These are phyloP conservation scores for Pythium periplocum DNA, from an alignment of 352 stramenopile genomes.

Conservation along the genomic window DNA sequence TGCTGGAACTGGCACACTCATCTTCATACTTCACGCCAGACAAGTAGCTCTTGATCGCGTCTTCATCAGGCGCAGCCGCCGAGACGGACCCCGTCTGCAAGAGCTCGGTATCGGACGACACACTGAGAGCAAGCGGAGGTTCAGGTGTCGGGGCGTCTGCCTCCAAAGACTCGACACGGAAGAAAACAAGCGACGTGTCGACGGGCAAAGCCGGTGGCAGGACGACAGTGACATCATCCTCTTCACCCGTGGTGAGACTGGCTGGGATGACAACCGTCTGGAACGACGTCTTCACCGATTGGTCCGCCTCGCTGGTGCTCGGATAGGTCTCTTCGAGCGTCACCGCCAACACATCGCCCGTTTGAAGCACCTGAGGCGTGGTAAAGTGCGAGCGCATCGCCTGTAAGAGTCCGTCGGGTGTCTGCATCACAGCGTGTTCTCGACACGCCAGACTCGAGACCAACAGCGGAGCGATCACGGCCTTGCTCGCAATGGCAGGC, in stretches of 20 bases:
- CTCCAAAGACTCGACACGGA: conserved; percentile 61
- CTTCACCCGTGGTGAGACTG: conserved; percentile 8
- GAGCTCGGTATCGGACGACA: conserved; percentile 63
- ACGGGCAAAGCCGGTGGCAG: conserved; percentile 46
- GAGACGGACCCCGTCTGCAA: conserved; percentile 54
- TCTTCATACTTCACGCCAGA: background rate
- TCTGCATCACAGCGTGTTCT: conserved; percentile 46
- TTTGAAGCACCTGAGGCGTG: conserved; percentile 53
- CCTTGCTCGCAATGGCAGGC: conserved; percentile 42
- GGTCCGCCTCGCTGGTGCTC: conserved; percentile 13
- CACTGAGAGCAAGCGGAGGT: conserved; percentile 31
- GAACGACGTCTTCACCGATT: conserved; percentile 27
- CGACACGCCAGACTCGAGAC: conserved; percentile 57
- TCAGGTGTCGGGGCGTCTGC: conserved; percentile 2
- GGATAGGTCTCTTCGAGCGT: conserved; percentile 39
- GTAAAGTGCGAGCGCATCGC: conserved; percentile 60
- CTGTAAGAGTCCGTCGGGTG: conserved; percentile 48
- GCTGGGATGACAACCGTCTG: conserved; percentile 35
- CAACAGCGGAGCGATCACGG: conserved; percentile 58
- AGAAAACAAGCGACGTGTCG: conserved; percentile 71
- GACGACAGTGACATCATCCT: conserved; percentile 8
- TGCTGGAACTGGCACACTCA: background rate
- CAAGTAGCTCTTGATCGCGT: conserved; percentile 45
- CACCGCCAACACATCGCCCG: conserved; percentile 65
- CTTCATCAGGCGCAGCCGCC: conserved; percentile 44